Percentiles rank a stretch among this genome's conserved stretches.
phyloP scores from a whole-genome alignment of 805 yeast genomes.

The Nakazawaea ernobii region DNA sequence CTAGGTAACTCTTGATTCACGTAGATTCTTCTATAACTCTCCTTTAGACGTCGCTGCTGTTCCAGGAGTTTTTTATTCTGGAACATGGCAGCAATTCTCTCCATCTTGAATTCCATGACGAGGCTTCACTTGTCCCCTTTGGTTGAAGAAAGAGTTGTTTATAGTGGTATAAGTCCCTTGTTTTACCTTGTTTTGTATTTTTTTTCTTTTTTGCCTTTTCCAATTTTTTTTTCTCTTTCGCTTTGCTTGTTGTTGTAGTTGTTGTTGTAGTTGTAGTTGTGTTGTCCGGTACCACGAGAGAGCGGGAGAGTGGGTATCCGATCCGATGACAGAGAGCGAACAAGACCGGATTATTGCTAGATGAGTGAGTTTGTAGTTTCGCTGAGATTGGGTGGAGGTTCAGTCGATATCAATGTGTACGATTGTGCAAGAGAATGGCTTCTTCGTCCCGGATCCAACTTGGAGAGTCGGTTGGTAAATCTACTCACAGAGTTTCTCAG shows the following conservation, averaged over 20 bases:
- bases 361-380: too few relatives aligned
- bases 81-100: neutral
- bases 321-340: too few relatives aligned
- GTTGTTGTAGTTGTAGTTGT: too few relatives aligned
- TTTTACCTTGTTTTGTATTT: neutral
- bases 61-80: neutral
- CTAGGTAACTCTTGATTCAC: conserved; percentile 37
- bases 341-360: too few relatives aligned
- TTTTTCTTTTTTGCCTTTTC: neutral
- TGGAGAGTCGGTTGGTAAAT: too few relatives aligned
- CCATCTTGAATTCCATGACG: neutral
- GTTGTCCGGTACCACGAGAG: too few relatives aligned
- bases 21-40: conserved; percentile 38
- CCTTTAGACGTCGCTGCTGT: neutral
- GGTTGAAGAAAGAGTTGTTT: neutral
- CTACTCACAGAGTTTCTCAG: too few relatives aligned
- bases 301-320: too few relatives aligned
- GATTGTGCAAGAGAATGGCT: too few relatives aligned
- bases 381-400: too few relatives aligned
- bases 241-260: neutral
- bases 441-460: too few relatives aligned
- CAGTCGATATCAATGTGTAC: too few relatives aligned
- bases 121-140: neutral
- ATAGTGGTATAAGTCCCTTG: neutral
- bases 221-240: neutral